phyloP scores from a whole-genome alignment of 2,329 filamentous ascomycete species.

The Ceratocystis lukuohia region DNA sequence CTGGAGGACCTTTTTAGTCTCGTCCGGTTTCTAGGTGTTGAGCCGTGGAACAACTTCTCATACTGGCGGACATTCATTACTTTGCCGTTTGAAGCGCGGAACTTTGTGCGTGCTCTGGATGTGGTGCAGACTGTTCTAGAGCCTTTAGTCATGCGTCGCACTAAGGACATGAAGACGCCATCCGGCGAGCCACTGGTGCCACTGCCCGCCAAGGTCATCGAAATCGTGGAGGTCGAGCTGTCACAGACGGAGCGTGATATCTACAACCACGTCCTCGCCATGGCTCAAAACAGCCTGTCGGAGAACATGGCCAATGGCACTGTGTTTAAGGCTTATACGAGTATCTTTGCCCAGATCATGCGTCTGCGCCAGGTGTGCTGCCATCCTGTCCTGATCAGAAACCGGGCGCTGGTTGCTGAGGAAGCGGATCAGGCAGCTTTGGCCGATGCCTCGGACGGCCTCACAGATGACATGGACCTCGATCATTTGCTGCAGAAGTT shows the following conservation, averaged over 20 bases:
- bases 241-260: conserved; percentile 76
- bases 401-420: conserved; percentile 70
- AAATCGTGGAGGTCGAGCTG: conserved; percentile 79
- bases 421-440: conserved; percentile 70
- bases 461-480: conserved; percentile 94
- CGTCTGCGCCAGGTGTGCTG: conserved; percentile 88
- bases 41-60: conserved; percentile 97
- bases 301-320: conserved; percentile 84
- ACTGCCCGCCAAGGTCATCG: conserved; percentile 64
- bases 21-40: conserved; percentile 81
- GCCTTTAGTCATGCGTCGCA: conserved; percentile 84
- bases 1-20: conserved; percentile 90
- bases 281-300: conserved; percentile 71
- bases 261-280: conserved; percentile 77
- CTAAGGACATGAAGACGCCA: conserved; percentile 96
- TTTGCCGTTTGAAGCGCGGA: conserved; percentile 86
- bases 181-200: conserved; percentile 63
- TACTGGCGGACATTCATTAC: conserved; percentile 99
- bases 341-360: conserved; percentile 92
- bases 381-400: conserved; percentile 78
- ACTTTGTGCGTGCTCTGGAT: conserved; percentile 84
- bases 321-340: conserved; percentile 87
- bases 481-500: conserved; percentile 75
- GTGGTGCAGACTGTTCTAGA: conserved; percentile 96
- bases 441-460: conserved; percentile 63